Evolutionary conservation across 2,329 filamentous ascomycete genomes (phyloP).

Genomic region (Penicillium olsonii): DNA sequence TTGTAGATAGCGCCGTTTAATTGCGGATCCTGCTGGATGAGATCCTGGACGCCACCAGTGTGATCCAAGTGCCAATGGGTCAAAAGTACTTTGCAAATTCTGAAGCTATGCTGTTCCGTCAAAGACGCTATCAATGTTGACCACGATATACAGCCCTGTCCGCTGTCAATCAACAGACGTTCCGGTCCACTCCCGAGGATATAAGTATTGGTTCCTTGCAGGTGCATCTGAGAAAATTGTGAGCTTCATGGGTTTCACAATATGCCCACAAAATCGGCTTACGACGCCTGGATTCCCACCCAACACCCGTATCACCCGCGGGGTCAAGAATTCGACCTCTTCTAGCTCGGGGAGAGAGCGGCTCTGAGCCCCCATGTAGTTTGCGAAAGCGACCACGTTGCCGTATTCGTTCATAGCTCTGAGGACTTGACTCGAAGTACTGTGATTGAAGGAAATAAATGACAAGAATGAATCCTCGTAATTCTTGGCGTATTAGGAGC

Average conservation of each 20-base stretch:
- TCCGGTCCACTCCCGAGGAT: conserved; percentile 36
- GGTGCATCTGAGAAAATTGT: neutral
- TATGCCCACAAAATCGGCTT: neutral
- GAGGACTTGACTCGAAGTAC: neutral
- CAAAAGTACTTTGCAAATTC: conserved; percentile 46
- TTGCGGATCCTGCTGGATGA: conserved; percentile 34
- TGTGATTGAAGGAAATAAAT: neutral
- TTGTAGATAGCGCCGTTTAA: conserved; percentile 39
- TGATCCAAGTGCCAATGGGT: conserved; percentile 52
- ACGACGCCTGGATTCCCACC: neutral
- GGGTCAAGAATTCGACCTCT: neutral
- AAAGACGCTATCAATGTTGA: neutral
- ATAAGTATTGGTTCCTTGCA: neutral
- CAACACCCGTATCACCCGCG: neutral
- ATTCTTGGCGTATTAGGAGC: no score
- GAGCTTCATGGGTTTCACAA: neutral
- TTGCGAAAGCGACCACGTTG: neutral
- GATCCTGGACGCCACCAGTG: conserved; percentile 44
- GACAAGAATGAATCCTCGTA: neutral
- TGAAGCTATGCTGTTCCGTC: conserved; percentile 19
- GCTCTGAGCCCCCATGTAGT: neutral
- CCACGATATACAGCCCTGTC: conserved; percentile 36
- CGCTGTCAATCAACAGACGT: conserved; percentile 42
- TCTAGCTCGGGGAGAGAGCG: neutral
- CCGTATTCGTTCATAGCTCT: neutral